Evolutionary conservation across 306 rosid species (phyloP), one percentile per base, ranked within the genome.

Genomic region (Sesbania bispinosa): DNA sequence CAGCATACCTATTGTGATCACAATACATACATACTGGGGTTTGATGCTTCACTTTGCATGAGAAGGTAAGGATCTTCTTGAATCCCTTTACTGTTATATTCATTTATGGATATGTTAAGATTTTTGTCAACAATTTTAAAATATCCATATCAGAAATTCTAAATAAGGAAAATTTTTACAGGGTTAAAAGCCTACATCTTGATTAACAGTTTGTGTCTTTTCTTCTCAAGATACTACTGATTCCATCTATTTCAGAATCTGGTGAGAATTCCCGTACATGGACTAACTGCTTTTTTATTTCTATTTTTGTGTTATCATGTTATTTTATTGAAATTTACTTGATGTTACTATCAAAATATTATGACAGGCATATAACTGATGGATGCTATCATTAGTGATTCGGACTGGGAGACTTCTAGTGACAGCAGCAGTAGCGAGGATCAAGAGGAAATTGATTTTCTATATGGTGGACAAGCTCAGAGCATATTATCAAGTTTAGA

Each of bases 321-420:
- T 73, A 13, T 32, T 64, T 27, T 54, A 21, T 33, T 60, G 51
- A 71, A 73, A 16, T 48, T 52, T 59, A 23, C 18, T 38, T 66
- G n/a, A 80, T 53, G 7, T 36, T 36, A 32, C 20, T 54, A 47
- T 47, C 27, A 33, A 53, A 11, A 47, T 78, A 66, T 79, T 80
- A 62, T 54, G 67, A 67, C 78, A 95, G 97, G 82, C 27, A 80
- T 78, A 67, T 76, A 61, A 82, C 71, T 18, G 46, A 95, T 89
- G 99, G 97, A 86, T 64, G 52, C 53, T 54, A 67, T 80, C 54
- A 66, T 24, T 13, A 83, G 84, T 70, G 96, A 91, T 82, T 89
- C 93, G 9, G 99, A 88, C 52, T 95, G 97, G 97, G 99, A 95
- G 69, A 88, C 84, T 83, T 80, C 75, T 46, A 94, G 96, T 76